Percentiles rank a stretch among this genome's conserved stretches.
Evolutionary conservation across 352 stramenopile genomes (phyloP).

Genomic region (Phytophthora kernoviae): DNA sequence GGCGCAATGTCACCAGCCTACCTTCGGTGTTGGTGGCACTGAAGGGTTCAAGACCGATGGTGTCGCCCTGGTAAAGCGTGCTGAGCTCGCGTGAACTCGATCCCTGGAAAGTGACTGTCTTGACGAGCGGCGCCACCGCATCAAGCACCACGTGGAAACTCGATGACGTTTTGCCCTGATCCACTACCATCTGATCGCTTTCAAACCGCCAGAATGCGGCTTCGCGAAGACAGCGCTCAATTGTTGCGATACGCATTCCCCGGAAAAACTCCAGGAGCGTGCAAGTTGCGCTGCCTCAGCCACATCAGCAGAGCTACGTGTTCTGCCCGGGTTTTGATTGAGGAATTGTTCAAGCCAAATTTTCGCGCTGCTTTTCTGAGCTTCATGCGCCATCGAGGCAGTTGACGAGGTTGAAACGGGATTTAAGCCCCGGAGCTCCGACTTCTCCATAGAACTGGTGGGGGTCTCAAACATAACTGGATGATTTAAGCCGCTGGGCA

Average conservation of each 20-base stretch:
- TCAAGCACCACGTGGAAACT: slow-evolving; percentile 61
- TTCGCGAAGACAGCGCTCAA: slow-evolving; percentile 56
- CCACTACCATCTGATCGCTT: slow-evolving; percentile 42
- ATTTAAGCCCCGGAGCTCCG: slow-evolving; percentile 1
- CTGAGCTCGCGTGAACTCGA: slow-evolving; percentile 61
- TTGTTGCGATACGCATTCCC: slow-evolving; percentile 49
- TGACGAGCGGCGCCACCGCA: slow-evolving; percentile 43
- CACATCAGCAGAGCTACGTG: slow-evolving; percentile 30
- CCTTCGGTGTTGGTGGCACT: slow-evolving; percentile 45
- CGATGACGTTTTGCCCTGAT: slow-evolving; percentile 38
- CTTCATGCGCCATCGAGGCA: slow-evolving; percentile 31
- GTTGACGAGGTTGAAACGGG: slow-evolving; percentile 25
- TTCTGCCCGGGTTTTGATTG: slow-evolving; percentile 31
- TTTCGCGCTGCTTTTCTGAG: slow-evolving; percentile 39
- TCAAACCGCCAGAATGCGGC: slow-evolving; percentile 43
- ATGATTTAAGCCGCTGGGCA: slow-evolving; percentile 27
- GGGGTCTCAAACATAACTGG: slow-evolving; percentile 16
- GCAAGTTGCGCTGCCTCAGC: slow-evolving; percentile 33
- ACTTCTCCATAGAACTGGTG: neutral
- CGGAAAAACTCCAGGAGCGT: slow-evolving; percentile 59
- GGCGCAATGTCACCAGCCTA: slow-evolving; percentile 34
- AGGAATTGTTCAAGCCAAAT: slow-evolving; percentile 51
- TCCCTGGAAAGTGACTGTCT: slow-evolving; percentile 44
- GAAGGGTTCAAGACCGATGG: slow-evolving; percentile 55
- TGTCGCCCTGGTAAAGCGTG: slow-evolving; percentile 59